phyloP scores from a whole-genome alignment of 148 eudicot species.

The Rhododendron griersonianum region DNA sequence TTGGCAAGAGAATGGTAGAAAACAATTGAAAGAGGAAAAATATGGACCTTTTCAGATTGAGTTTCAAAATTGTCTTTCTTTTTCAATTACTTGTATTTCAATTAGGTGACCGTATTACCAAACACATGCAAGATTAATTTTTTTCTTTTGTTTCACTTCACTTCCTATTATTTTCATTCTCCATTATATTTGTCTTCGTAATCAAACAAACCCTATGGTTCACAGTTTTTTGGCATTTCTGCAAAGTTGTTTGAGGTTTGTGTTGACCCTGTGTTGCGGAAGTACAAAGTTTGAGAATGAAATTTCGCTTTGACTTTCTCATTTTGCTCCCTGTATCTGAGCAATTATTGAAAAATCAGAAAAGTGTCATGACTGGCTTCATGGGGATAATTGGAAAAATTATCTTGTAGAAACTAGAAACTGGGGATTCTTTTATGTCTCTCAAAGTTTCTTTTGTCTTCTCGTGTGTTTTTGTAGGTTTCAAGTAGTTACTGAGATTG shows the following conservation, averaged over 20 bases:
- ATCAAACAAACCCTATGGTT: background rate
- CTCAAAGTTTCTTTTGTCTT: background rate
- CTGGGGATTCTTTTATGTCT: background rate
- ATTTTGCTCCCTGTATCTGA: background rate
- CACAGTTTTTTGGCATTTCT: background rate
- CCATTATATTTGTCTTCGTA: background rate
- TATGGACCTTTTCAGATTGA: background rate
- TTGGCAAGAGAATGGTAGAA: background rate
- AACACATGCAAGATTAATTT: background rate
- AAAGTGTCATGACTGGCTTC: background rate
- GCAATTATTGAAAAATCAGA: background rate
- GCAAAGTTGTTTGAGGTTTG: background rate
- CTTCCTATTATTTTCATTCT: background rate
- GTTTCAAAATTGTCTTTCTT: background rate
- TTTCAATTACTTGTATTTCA: background rate
- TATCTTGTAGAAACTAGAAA: background rate
- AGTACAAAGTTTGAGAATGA: background rate
- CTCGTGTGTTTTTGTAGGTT: conserved; percentile 10
- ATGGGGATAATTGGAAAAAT: background rate
- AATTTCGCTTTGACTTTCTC: background rate
- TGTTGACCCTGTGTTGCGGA: background rate
- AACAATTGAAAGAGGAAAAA: background rate
- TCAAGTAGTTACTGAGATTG: background rate
- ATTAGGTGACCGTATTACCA: background rate
- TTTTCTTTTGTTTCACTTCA: background rate